These are phyloP conservation scores for Amanita rubescens DNA, from an alignment of 768 basidiomycete species.

Conservation along the genomic window DNA sequence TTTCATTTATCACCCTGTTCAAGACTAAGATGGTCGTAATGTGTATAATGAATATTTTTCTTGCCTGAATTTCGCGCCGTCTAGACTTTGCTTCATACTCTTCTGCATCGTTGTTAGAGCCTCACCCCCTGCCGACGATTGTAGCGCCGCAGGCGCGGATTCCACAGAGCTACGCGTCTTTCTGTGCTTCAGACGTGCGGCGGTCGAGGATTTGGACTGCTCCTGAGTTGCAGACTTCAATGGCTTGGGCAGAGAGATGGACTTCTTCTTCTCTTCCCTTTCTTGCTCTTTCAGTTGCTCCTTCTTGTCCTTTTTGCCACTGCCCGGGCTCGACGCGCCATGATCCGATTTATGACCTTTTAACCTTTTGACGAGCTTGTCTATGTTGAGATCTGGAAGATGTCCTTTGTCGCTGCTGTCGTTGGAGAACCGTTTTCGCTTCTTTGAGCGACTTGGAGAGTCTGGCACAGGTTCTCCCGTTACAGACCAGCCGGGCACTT, in stretches of 20 bases:
- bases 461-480: constrained; percentile 33
- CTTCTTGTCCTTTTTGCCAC: constrained; percentile 16
- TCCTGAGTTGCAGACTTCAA: constrained; percentile 9
- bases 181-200: constrained; percentile 12
- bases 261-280: constrained; percentile 15
- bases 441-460: constrained; percentile 34
- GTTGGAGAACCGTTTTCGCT: constrained; percentile 40
- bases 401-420: constrained; percentile 29
- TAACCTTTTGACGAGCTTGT: constrained; percentile 51
- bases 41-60: constrained; percentile 9
- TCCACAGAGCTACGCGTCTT: constrained; percentile 8
- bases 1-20: constrained; percentile 83
- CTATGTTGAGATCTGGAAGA: constrained; percentile 44
- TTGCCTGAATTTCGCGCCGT: constrained; percentile 85
- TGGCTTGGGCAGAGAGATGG: constrained; percentile 17
- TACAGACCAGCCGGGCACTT: constrained; percentile 66
- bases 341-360: constrained; percentile 17
- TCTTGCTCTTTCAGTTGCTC: constrained; percentile 12
- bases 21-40: neutral
- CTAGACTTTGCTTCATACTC: constrained; percentile 69
- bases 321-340: constrained; percentile 11
- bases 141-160: constrained; percentile 8
- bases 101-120: constrained; percentile 68
- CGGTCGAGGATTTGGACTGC: constrained; percentile 3
- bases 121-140: constrained; percentile 6